A percentile compares a stretch with the other conserved stretches of the same genome.
These are phyloP conservation scores for Kluyveromyces wickerhamii DNA, from an alignment of 805 yeast species.

Conservation along the genomic window DNA sequence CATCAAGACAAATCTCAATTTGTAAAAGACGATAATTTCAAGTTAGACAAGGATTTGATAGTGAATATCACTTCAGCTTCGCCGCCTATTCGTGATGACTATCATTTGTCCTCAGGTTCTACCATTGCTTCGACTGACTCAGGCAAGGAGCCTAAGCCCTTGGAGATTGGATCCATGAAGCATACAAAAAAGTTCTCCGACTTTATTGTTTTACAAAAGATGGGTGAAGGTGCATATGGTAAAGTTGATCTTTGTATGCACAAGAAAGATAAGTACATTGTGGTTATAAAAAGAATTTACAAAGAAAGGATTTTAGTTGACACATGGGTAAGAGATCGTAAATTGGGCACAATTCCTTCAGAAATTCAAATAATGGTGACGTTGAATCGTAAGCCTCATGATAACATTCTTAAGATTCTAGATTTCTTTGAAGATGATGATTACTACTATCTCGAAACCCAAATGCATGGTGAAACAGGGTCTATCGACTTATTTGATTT, in stretches of 20 bases:
- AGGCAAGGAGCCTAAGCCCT: constrained; percentile 14
- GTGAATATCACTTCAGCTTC: constrained; percentile 24
- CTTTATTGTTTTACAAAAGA: constrained; percentile 59
- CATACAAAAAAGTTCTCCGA: constrained; percentile 66
- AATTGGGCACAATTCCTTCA: constrained; percentile 89
- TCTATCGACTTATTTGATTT: constrained; percentile 90
- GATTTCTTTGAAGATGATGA: constrained; percentile 91
- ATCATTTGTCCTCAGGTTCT: constrained; percentile 3
- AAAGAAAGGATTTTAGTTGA: constrained; percentile 91
- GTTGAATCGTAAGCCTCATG: constrained; percentile 71
- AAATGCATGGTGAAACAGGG: constrained; percentile 82
- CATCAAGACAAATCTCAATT: constrained; percentile 27
- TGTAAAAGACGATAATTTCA: constrained; percentile 29
- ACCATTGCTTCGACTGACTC: constrained; percentile 8
- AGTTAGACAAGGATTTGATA: constrained; percentile 26
- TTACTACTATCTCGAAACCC: constrained; percentile 85
- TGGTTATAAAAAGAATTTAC: constrained; percentile 81
- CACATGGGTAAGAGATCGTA: constrained; percentile 93
- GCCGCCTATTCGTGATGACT: neutral
- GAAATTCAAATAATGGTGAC: constrained; percentile 90
- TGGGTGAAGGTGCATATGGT: constrained; percentile 98
- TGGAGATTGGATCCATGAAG: constrained; percentile 54
- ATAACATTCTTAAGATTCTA: constrained; percentile 73
- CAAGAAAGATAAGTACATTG: constrained; percentile 52
- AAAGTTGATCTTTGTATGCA: constrained; percentile 77